phyloP scores from a whole-genome alignment of 441 rosid genomes.

The Mallotus japonicus region DNA sequence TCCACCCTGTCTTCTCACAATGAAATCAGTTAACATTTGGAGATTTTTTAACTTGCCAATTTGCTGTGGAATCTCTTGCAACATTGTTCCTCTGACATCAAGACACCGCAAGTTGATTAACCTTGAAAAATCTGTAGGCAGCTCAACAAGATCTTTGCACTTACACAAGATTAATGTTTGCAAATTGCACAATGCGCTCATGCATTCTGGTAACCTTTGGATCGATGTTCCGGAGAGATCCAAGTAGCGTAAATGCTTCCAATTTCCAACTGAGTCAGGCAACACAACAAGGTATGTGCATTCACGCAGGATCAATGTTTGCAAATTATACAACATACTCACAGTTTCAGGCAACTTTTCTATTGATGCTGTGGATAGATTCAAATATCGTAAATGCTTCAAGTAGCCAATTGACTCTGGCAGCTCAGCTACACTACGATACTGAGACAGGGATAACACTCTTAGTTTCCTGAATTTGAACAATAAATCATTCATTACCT shows the following conservation, averaged over 20 bases:
- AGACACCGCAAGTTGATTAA: slow-evolving; percentile 24
- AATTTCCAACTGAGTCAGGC: slow-evolving; percentile 23
- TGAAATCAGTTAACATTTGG: slow-evolving; percentile 14
- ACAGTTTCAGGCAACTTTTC: not conserved
- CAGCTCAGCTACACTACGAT: slow-evolving; percentile 11
- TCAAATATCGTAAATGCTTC: slow-evolving; percentile 17
- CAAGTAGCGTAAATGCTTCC: slow-evolving; percentile 30
- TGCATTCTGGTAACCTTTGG: slow-evolving; percentile 26
- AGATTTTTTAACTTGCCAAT: slow-evolving; percentile 23
- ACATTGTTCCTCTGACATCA: slow-evolving; percentile 13
- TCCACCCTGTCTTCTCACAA: slow-evolving; percentile 15
- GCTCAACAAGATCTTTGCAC: slow-evolving; percentile 12
- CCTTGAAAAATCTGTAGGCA: slow-evolving; percentile 19
- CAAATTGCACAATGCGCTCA: slow-evolving; percentile 21
- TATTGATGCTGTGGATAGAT: slow-evolving; percentile 20
- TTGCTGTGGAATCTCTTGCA: slow-evolving; percentile 17
- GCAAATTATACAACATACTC: slow-evolving; percentile 20
- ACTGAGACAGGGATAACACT: slow-evolving; percentile 16
- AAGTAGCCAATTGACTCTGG: slow-evolving; percentile 12
- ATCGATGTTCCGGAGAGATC: slow-evolving; percentile 26
- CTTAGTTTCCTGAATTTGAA: not conserved
- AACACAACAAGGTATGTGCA: slow-evolving; percentile 18
- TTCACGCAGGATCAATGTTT: slow-evolving; percentile 11
- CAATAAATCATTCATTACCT: slow-evolving; percentile 15
- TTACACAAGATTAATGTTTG: slow-evolving; percentile 26